phyloP scores from a whole-genome alignment of 148 eudicot genomes.

The Nepenthes mirabilis region DNA sequence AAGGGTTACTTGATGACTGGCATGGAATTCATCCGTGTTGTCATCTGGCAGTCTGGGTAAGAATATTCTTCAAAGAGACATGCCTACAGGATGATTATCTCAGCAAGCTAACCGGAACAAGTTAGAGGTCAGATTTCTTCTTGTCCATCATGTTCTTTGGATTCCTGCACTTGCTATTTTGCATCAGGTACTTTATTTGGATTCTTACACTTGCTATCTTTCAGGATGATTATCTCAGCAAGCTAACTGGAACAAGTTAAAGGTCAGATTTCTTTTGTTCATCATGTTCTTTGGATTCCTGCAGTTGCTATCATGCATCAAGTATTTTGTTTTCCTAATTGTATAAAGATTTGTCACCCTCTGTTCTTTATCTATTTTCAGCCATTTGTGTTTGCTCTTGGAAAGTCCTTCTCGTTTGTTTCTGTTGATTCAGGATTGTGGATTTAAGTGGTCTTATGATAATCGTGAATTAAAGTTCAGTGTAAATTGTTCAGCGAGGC shows the following conservation, averaged over 20 bases:
- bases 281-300: too few relatives aligned
- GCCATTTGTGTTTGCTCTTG: too few relatives aligned
- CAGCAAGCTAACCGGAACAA: slow-evolving; percentile 77
- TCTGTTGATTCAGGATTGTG: slow-evolving; percentile 48
- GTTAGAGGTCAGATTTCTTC: neutral
- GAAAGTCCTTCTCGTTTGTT: neutral
- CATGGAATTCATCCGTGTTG: slow-evolving; percentile 61
- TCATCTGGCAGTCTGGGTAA: slow-evolving; percentile 55
- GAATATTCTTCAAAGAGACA: slow-evolving; percentile 73
- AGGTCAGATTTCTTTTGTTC: neutral
- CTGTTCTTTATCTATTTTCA: too few relatives aligned
- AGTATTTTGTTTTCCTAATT: too few relatives aligned
- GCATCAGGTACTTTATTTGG: too few relatives aligned
- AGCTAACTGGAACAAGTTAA: slow-evolving; percentile 43
- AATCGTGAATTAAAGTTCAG: slow-evolving; percentile 81
- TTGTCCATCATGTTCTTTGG: too few relatives aligned
- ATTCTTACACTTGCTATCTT: too few relatives aligned
- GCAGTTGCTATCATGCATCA: too few relatives aligned
- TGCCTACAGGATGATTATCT: slow-evolving; percentile 67
- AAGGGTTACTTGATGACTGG: slow-evolving; percentile 63
- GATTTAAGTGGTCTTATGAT: slow-evolving; percentile 79
- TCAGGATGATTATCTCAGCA: too few relatives aligned
- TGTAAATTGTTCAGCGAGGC: slow-evolving; percentile 23
- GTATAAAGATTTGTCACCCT: too few relatives aligned
- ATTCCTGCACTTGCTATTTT: too few relatives aligned